phyloP scores from a whole-genome alignment of 768 basidiomycete species.

The Leccinum aurantiacum region DNA sequence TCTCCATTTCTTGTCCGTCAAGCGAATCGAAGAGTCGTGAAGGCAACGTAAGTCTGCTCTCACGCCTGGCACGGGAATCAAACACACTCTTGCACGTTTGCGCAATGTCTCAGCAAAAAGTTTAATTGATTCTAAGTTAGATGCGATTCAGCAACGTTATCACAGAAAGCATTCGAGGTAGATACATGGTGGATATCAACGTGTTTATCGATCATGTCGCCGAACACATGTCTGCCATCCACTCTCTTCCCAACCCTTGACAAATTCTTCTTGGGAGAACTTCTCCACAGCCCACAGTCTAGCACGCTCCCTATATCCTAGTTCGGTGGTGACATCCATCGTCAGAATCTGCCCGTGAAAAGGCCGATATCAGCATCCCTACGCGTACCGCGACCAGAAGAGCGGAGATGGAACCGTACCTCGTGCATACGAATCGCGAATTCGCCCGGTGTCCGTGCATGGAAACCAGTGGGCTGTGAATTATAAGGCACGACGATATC shows the following conservation, averaged over 20 bases:
- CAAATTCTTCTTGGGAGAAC: conserved; percentile 79
- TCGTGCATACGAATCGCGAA: conserved; percentile 69
- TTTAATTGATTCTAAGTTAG: not conserved
- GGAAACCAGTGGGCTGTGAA: conserved; percentile 77
- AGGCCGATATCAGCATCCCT: conserved; percentile 13
- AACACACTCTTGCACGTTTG: not conserved
- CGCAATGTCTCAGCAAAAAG: not conserved
- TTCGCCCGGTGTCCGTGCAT: conserved; percentile 62
- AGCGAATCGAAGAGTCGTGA: not conserved
- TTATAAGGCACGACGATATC: conserved; percentile 88
- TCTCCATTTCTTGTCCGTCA: not conserved
- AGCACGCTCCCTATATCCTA: conserved; percentile 66
- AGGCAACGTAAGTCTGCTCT: not conserved
- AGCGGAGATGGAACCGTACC: conserved; percentile 29
- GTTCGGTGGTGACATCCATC: conserved; percentile 52
- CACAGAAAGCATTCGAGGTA: not conserved
- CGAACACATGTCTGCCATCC: conserved; percentile 48
- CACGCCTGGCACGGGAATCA: not conserved
- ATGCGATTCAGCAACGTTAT: not conserved
- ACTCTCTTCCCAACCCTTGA: conserved; percentile 68
- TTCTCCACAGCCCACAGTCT: conserved; percentile 66
- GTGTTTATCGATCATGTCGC: conserved; percentile 1
- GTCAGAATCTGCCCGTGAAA: conserved; percentile 38
- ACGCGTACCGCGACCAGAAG: conserved; percentile 2
- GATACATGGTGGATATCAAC: not conserved